A percentile compares a stretch with the other conserved stretches of the same genome.
These are phyloP conservation scores for Chlamydomonas incerta DNA, from an alignment of 139 green algal species.

Conservation along the genomic window DNA sequence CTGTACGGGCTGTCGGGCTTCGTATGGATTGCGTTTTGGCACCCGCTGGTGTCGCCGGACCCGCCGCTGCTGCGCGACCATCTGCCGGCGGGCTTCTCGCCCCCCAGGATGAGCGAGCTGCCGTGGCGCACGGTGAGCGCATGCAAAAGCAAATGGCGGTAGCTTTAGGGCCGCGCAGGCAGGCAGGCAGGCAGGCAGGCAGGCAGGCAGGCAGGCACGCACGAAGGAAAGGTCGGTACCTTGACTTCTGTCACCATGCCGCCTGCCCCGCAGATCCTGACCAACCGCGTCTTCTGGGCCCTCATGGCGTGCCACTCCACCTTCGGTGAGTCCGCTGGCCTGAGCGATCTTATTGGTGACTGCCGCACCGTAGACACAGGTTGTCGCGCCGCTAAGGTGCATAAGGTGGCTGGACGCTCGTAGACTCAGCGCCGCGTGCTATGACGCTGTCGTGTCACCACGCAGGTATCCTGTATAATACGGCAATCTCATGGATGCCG, in stretches of 20 bases:
- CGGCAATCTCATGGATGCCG: conserved; percentile 72
- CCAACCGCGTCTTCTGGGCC: conserved; percentile 31
- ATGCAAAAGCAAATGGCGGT: no score
- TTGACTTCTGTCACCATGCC: not conserved
- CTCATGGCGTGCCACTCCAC: conserved; percentile 32
- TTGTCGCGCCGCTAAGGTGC: no score
- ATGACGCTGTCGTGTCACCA: no score
- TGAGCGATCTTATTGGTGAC: no score
- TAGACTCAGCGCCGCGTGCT: no score
- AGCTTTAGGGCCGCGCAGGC: no score
- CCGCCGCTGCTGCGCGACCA: conserved; percentile 24
- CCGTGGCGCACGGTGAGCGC: conserved; percentile 38
- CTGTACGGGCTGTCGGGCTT: conserved; percentile 51
- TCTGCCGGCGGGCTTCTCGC: not conserved
- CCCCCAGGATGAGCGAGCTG: conserved; percentile 20
- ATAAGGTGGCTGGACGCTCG: no score
- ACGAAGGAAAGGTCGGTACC: no score
- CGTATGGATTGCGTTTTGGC: conserved; percentile 48
- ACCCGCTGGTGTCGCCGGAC: conserved; percentile 37
- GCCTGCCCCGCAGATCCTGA: conserved; percentile 2
- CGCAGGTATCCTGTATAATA: conserved; percentile 44
- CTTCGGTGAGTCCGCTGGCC: conserved; percentile 15
- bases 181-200: no score
- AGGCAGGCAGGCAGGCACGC: no score
- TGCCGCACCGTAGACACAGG: no score